These are phyloP conservation scores for Lachnellula hyalina DNA, from an alignment of 2,329 filamentous ascomycete species.

Conservation along the genomic window DNA sequence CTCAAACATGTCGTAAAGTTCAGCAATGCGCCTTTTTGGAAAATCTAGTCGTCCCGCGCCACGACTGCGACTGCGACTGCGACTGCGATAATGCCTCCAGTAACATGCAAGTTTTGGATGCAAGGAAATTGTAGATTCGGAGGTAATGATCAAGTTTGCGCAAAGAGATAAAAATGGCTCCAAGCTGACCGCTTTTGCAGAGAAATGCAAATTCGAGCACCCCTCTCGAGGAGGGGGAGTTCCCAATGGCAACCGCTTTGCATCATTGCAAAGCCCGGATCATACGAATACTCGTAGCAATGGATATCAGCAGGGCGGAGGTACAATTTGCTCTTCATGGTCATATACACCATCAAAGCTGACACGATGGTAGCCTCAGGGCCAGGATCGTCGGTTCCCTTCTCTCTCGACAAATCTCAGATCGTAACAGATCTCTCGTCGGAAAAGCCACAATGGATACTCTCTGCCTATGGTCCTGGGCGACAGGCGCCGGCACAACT, in stretches of 20 bases:
- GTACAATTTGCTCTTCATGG: constrained; percentile 4
- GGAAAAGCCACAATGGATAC: constrained; percentile 75
- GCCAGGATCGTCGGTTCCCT: constrained; percentile 13
- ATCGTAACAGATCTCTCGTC: constrained; percentile 63
- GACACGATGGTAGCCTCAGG: neutral
- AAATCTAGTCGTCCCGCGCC: neutral
- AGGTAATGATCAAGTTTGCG: constrained; percentile 16
- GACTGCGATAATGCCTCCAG: constrained; percentile 13
- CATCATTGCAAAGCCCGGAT: constrained; percentile 23
- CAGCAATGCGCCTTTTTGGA: constrained; percentile 7
- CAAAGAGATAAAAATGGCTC: neutral
- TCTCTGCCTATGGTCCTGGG: constrained; percentile 80
- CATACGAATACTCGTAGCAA: constrained; percentile 14
- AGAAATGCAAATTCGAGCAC: constrained; percentile 56
- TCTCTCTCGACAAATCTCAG: constrained; percentile 35
- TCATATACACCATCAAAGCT: constrained; percentile 1
- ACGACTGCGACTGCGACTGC: neutral
- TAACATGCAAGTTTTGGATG: constrained; percentile 55
- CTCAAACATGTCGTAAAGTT: neutral
- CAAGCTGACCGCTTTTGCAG: constrained; percentile 34
- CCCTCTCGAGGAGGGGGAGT: constrained; percentile 25
- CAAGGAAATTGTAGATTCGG: constrained; percentile 56
- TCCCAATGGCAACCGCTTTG: constrained; percentile 21
- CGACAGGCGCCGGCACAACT: constrained; percentile 73
- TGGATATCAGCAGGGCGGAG: constrained; percentile 18